Evolutionary conservation across 2,329 filamentous ascomycete species (phyloP), one percentile per base, ranked within the genome.

Genomic region (Alternaria consortialis): DNA sequence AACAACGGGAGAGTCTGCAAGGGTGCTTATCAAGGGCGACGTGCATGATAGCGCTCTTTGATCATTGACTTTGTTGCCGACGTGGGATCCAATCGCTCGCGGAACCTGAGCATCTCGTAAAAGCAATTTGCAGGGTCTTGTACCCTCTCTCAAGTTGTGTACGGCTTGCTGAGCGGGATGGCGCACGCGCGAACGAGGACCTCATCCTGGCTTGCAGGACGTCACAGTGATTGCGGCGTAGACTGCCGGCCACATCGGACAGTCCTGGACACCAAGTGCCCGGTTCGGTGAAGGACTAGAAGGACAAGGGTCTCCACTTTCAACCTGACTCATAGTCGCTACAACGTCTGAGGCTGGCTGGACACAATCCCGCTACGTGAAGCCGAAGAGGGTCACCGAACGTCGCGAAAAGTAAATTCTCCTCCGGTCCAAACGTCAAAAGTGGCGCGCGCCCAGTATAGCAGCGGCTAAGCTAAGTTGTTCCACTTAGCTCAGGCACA

Each of bases 381-480:
- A 39, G 53, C 57, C 53, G 57, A 60, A 46, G 37, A 25, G 40
- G 40, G 25, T 20, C 42, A 53, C 17, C 56, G 46, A 50, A 50
- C n/a, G 29, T 40, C 25, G 25, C 25, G 20, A 54, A 56, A 54
- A 58, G 50, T 58, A 39, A 48, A 47, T 54, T 58, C 50, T 58
- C 50, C 56, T 55, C 51, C 27, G 50, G 50, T n/a, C 13, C 40
- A 53, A 37, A 61, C 54, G 48, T 58, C 48, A 39, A 42, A 17
- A 42, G 47, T 46, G 47, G 57, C 57, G 36, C 43, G 12, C 39
- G 29, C 57, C 53, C 44, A 60, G 44, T 39, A 56, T 56, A 56
- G 53, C 53, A 56, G 58, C 58, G 43, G 58, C 54, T 50, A 53
- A 36, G 52, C 25, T 44, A 56, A 56, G 36, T 23, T 17, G 53